phyloP scores from a whole-genome alignment of 768 basidiomycete genomes.

The Cystobasidium tubakii region DNA sequence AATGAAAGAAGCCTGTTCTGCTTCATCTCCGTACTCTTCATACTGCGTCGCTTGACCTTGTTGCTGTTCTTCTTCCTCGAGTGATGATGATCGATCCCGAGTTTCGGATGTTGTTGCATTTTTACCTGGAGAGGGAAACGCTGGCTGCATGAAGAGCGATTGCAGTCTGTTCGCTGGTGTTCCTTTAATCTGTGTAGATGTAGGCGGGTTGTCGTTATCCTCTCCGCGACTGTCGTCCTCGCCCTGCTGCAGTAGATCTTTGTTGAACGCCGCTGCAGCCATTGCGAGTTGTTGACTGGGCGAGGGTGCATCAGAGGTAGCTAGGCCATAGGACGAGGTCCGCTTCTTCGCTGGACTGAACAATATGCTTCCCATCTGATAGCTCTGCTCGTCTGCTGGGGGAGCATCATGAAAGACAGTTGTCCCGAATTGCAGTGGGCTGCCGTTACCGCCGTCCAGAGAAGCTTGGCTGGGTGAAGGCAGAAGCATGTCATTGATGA shows the following conservation, averaged over 20 bases:
- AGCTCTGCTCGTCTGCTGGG: not conserved
- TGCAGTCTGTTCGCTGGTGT: not conserved
- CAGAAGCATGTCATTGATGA: not conserved
- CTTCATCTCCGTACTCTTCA: not conserved
- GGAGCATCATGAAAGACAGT: not conserved
- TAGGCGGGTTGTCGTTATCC: not conserved
- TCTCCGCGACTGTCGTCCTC: not conserved
- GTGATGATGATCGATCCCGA: not conserved
- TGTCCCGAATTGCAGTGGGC: not conserved
- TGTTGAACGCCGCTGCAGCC: slow-evolving; percentile 13
- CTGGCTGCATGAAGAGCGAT: slow-evolving; percentile 15
- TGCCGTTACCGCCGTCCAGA: not conserved
- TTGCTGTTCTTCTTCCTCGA: not conserved
- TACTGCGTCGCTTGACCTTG: not conserved
- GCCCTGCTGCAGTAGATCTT: not conserved
- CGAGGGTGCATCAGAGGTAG: not conserved
- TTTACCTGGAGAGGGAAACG: not conserved
- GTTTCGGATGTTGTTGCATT: not conserved
- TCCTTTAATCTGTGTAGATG: not conserved
- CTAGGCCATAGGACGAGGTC: not conserved
- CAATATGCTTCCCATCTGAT: not conserved
- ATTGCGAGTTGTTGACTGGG: not conserved
- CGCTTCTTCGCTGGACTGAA: slow-evolving; percentile 10
- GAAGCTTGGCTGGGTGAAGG: not conserved
- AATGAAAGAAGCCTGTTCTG: not conserved